Conservation (phyloP, 1,284 basidiomycete species). For the Pascua guehoae region DNA sequence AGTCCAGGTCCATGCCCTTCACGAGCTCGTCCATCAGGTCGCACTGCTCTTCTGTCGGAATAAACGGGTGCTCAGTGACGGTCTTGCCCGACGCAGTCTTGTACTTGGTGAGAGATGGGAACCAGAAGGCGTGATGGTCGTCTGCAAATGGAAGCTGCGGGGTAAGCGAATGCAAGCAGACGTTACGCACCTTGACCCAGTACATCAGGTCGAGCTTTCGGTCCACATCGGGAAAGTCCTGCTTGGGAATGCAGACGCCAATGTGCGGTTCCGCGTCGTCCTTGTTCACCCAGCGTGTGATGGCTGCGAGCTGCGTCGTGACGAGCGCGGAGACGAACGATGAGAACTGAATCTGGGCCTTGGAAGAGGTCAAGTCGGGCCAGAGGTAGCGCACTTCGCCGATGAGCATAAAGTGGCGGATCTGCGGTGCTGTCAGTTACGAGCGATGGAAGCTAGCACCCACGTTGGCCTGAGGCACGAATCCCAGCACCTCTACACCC, state of each 20-base stretch:
- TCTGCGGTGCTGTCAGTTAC: constrained; percentile 50
- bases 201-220: constrained; percentile 68
- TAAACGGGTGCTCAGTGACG: constrained; percentile 69
- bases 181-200: constrained; percentile 67
- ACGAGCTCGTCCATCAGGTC: constrained; percentile 82
- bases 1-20: constrained; percentile 78
- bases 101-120: constrained; percentile 73
- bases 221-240: constrained; percentile 53
- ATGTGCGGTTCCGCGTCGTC: constrained; percentile 78
- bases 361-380: constrained; percentile 64
- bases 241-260: constrained; percentile 65
- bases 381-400: constrained; percentile 85
- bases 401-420: constrained; percentile 75
- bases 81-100: constrained; percentile 71
- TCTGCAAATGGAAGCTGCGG: constrained; percentile 87
- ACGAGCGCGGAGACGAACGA: constrained; percentile 79
- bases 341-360: constrained; percentile 78
- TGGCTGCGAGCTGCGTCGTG: constrained; percentile 63
- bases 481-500: constrained; percentile 83
- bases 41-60: constrained; percentile 76
- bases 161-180: constrained; percentile 1
- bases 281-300: constrained; percentile 72
- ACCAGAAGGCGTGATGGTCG: constrained; percentile 81
- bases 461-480: constrained; percentile 67
- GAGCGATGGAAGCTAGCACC: constrained; percentile 22